Base-by-base conservation (phyloP, 2,329 filamentous ascomycete genomes). In the Verticillium isaacii region DNA sequence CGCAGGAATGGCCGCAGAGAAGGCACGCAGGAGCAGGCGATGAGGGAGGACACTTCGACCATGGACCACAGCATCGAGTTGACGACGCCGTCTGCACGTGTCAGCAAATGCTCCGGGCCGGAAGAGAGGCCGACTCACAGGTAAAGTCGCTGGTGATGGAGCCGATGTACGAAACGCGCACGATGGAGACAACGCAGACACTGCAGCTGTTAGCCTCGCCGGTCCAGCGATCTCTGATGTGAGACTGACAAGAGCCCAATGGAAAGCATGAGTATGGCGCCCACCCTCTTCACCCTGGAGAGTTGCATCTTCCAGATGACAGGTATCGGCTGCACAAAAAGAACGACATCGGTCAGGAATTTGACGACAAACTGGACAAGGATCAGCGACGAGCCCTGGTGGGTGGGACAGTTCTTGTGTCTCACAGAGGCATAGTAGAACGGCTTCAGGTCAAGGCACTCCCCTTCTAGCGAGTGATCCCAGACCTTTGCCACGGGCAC, bases 241-340 rank as follows among this genome's bases (percentile, higher is more conserved):
- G 5, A n/a, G 12, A 58, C 61, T 54, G 62, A 69, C 69, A 72
- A 61, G 32, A 72, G 64, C 55, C 69, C 70, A 9, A 72, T 62
- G 1, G 69, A 72, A 34, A 72, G 45, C 69, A 72, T 72, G 56
- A 65, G 59, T 32, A 70, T 67, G 32, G 72, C 61, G 5, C 69
- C 70, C 25, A 71, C 61, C 23, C 70, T 63, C 65, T 72, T 71
- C 9, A 64, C 67, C 12, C 67, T n/a, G 6, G 69, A 73, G 11
- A 77, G 65, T 32, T 75, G 71, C 37, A 77, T 63, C 36, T 70
- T 72, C 64, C 71, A 71, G 63, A 77, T 71, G n/a, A 72, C 68
- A 0, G 75, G 75, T 15, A 77, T 74, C 3, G 75, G 75, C 50
- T 76, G 71, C 17, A 74, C 64, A 60, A 76, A 75, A 8, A 77